A percentile compares a stretch with the other conserved stretches of the same genome.
Conservation (phyloP, 495 filamentous ascomycete species). For the Penicillium simplicissimum region DNA sequence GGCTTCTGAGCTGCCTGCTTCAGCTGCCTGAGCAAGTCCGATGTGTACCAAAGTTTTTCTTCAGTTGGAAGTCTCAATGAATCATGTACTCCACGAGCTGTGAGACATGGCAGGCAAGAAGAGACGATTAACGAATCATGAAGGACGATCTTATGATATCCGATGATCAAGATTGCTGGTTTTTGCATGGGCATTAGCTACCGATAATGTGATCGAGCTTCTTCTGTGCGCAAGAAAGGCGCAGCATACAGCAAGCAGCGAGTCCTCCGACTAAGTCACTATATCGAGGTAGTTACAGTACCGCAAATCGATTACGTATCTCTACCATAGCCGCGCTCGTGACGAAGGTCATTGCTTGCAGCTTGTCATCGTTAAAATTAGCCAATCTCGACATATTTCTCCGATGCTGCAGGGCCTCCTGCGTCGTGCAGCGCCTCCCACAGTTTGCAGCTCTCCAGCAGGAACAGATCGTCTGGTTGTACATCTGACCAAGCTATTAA, state of each 20-base stretch:
- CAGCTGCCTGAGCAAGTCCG: constrained; percentile 4
- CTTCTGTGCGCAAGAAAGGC: constrained; percentile 20
- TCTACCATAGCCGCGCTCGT: constrained; percentile 13
- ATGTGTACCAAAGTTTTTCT: background rate
- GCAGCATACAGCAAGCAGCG: background rate
- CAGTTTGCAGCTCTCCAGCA: background rate
- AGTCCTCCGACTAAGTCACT: background rate
- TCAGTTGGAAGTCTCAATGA: background rate
- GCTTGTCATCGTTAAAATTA: constrained; percentile 6
- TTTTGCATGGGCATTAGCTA: background rate
- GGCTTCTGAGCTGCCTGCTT: background rate
- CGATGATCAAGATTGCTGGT: background rate
- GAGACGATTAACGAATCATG: background rate
- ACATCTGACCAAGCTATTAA: constrained; percentile 1
- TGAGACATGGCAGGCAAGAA: background rate
- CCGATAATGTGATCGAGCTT: constrained; percentile 10
- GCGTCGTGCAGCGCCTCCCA: constrained; percentile 24
- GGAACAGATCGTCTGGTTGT: background rate
- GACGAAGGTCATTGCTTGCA: constrained; percentile 12
- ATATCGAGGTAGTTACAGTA: background rate
- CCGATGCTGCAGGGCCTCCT: constrained; percentile 29
- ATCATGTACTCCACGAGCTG: background rate
- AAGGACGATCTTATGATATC: background rate
- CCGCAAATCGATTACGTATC: constrained; percentile 19
- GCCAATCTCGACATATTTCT: constrained; percentile 19